A percentile compares a stretch with the other conserved stretches of the same genome.
Evolutionary conservation across 768 basidiomycete genomes (phyloP).

Genomic region (Podaxis carcinomalis): DNA sequence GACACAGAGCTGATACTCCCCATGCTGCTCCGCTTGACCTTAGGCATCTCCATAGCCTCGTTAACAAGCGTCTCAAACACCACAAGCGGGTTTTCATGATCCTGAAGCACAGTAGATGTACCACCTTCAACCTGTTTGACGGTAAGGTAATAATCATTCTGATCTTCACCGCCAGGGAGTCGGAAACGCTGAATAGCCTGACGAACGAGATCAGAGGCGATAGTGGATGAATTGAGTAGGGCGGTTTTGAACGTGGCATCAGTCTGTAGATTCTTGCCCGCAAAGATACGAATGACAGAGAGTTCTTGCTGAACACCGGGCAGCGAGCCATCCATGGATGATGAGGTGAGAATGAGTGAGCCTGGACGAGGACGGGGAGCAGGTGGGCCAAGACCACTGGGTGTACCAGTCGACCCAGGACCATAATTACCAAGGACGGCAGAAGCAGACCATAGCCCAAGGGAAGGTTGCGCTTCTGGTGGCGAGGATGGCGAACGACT

Average conservation of each 20-base stretch:
- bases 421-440: neutral
- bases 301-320: conserved; percentile 66
- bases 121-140: conserved; percentile 93
- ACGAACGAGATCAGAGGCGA: conserved; percentile 75
- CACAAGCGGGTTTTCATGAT: conserved; percentile 77
- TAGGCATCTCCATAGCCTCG: conserved; percentile 74
- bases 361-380: conserved; percentile 64
- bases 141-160: conserved; percentile 79
- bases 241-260: conserved; percentile 99
- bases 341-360: conserved; percentile 65
- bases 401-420: neutral
- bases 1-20: conserved; percentile 93
- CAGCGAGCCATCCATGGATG: conserved; percentile 57
- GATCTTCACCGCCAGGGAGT: conserved; percentile 57
- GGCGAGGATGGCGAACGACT: conserved; percentile 79
- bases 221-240: conserved; percentile 82
- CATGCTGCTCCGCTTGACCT: conserved; percentile 89
- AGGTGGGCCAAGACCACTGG: conserved; percentile 55
- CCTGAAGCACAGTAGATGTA: conserved; percentile 66
- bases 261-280: conserved; percentile 84
- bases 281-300: conserved; percentile 94
- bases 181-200: conserved; percentile 96
- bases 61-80: conserved; percentile 86
- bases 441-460: conserved; percentile 28
- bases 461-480: conserved; percentile 69